Evolutionary conservation across 306 rosid species (phyloP).

Genomic region (Comarum palustre): DNA sequence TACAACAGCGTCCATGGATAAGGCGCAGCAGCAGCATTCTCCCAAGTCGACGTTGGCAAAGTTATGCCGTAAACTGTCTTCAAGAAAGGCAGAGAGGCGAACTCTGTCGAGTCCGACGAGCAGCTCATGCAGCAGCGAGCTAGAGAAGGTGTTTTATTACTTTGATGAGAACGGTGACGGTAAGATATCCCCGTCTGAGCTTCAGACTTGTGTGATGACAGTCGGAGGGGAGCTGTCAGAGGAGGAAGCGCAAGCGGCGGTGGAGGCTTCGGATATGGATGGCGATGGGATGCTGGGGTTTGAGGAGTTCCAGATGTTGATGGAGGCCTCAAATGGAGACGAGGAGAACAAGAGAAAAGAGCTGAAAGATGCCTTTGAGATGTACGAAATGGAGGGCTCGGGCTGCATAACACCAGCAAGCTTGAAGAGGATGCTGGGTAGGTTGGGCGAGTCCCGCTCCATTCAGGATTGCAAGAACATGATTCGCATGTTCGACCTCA

Average conservation of each 20-base stretch:
- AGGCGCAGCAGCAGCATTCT: not conserved
- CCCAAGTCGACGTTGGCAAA: not conserved
- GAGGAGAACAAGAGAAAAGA: conserved; percentile 26
- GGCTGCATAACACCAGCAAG: conserved; percentile 33
- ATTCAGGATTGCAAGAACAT: conserved; percentile 28
- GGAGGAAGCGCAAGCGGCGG: conserved; percentile 31
- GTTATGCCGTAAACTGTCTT: conserved; percentile 6
- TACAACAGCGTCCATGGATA: not conserved
- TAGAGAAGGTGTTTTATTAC: conserved; percentile 23
- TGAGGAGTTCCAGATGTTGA: conserved; percentile 32
- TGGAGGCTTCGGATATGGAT: conserved; percentile 26
- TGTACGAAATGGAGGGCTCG: conserved; percentile 32
- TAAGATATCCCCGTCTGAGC: conserved; percentile 34
- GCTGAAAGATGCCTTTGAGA: conserved; percentile 30
- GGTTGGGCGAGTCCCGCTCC: conserved; percentile 29
- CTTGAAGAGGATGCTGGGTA: conserved; percentile 31
- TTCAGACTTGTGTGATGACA: conserved; percentile 28
- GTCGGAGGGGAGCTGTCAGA: conserved; percentile 23
- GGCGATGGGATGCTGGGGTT: conserved; percentile 37
- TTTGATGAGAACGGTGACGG: conserved; percentile 37
- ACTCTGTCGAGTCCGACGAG: not conserved
- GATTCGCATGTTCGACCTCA: conserved; percentile 29
- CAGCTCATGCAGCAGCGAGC: not conserved
- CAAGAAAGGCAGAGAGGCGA: not conserved
- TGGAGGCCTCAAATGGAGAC: conserved; percentile 13